A percentile compares a stretch with the other conserved stretches of the same genome.
phyloP scores from a whole-genome alignment of 1,139 yeast species.

The Cylindricascospora bacillispora region DNA sequence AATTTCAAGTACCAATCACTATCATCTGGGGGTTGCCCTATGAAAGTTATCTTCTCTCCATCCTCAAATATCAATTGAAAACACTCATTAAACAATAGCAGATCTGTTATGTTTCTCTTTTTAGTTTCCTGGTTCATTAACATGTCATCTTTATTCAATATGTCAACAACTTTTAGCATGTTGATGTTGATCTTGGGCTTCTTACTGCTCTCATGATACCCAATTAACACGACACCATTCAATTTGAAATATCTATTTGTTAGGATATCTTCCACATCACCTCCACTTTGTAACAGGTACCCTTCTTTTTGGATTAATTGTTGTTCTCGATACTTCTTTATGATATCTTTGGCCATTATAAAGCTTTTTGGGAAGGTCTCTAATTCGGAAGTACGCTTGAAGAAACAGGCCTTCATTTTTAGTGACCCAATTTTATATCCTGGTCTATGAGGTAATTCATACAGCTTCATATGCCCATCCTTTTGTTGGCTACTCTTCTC shows the following conservation, averaged over 20 bases:
- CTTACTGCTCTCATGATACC: conserved; percentile 48
- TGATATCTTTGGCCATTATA: conserved; percentile 41
- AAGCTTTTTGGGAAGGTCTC: conserved; percentile 60
- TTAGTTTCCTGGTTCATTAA: conserved; percentile 11
- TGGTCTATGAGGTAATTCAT: conserved; percentile 24
- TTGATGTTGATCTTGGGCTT: conserved; percentile 60
- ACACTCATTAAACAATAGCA: conserved; percentile 46
- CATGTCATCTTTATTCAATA: conserved; percentile 36
- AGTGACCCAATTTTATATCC: conserved; percentile 59
- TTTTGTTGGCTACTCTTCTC: conserved; percentile 26
- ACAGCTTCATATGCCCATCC: conserved; percentile 11
- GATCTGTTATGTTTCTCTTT: conserved; percentile 48
- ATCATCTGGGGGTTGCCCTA: conserved; percentile 42
- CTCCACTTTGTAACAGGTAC: conserved; percentile 63
- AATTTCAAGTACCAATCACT: conserved; percentile 46
- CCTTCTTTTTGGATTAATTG: conserved; percentile 37
- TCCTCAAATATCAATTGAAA: conserved; percentile 53
- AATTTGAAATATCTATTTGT: conserved; percentile 51
- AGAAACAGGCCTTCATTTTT: conserved; percentile 59
- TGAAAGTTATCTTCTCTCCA: conserved; percentile 58
- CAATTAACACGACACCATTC: conserved; percentile 46
- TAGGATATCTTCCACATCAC: conserved; percentile 44
- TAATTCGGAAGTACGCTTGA: conserved; percentile 43
- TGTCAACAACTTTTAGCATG: conserved; percentile 45
- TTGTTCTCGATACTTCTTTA: conserved; percentile 36